Evolutionary conservation across 768 basidiomycete genomes (phyloP).

Genomic region (Trametes meyenii): DNA sequence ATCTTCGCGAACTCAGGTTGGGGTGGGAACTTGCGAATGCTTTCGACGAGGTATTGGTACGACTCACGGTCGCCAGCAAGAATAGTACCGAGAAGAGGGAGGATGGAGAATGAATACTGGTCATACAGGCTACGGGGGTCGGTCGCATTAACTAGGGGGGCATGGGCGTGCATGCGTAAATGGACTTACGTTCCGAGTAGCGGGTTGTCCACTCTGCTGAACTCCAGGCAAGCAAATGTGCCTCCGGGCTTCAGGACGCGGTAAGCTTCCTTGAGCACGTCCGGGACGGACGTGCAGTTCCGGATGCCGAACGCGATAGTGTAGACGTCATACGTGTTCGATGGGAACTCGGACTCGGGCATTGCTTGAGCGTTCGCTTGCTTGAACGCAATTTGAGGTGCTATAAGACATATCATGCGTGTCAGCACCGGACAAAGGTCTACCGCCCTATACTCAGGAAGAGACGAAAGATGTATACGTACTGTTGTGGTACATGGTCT

Average conservation of each 20-base stretch:
- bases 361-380: slow-evolving; percentile 92
- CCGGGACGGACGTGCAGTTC: slow-evolving; percentile 92
- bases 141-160: neutral
- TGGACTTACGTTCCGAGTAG: slow-evolving; percentile 78
- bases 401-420: slow-evolving; percentile 42
- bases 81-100: slow-evolving; percentile 94
- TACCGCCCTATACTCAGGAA: neutral
- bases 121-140: slow-evolving; percentile 72
- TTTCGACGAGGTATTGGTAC: slow-evolving; percentile 98
- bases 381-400: slow-evolving; percentile 90
- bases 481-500: slow-evolving; percentile 99
- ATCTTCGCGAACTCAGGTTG: slow-evolving; percentile 87
- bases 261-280: slow-evolving; percentile 85
- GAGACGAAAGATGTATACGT: slow-evolving; percentile 31
- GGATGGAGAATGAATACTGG: slow-evolving; percentile 93
- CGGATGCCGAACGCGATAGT: slow-evolving; percentile 99
- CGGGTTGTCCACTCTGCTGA: slow-evolving; percentile 90
- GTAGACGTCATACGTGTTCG: slow-evolving; percentile 91
- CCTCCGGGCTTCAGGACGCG: slow-evolving; percentile 97
- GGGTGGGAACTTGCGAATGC: slow-evolving; percentile 90
- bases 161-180: neutral
- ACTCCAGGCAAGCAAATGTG: slow-evolving; percentile 93
- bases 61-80: slow-evolving; percentile 93
- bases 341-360: slow-evolving; percentile 63
- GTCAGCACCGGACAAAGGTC: neutral